These are phyloP conservation scores for Phytophthora pinifolia DNA, from an alignment of 352 stramenopile species.

Conservation along the genomic window DNA sequence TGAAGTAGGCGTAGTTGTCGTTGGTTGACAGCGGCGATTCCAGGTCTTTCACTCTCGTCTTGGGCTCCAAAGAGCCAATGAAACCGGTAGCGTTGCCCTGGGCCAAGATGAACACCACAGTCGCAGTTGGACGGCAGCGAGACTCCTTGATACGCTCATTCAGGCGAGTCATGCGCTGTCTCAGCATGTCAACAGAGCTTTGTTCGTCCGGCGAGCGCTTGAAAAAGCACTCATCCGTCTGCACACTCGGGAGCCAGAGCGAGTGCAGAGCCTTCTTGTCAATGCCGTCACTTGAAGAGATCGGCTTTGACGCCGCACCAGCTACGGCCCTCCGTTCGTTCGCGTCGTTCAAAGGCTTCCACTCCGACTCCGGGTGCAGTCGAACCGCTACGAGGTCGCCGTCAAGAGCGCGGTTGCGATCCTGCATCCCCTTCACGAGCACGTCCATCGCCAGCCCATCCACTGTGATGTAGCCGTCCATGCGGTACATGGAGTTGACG, in stretches of 20 bases:
- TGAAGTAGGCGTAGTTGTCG: conserved; percentile 73
- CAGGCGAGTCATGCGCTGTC: conserved; percentile 27
- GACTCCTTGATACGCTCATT: conserved; percentile 34
- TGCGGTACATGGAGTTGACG: conserved; percentile 69
- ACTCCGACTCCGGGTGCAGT: conserved; percentile 52
- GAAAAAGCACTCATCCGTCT: conserved; percentile 39
- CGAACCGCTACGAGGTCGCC: conserved; percentile 78
- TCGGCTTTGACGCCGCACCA: conserved; percentile 8
- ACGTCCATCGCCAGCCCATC: conserved; percentile 76
- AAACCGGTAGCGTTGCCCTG: conserved; percentile 60
- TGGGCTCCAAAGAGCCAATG: conserved; percentile 61
- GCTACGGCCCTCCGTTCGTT: conserved; percentile 7
- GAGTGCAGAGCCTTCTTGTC: conserved; percentile 43
- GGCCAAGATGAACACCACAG: conserved; percentile 70
- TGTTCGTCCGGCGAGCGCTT: conserved; percentile 16
- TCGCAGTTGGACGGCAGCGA: conserved; percentile 52
- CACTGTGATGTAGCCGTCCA: conserved; percentile 80
- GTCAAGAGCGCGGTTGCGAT: conserved; percentile 79
- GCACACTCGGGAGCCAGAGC: conserved; percentile 47
- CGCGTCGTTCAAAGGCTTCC: conserved; percentile 46
- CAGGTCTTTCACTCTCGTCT: conserved; percentile 41
- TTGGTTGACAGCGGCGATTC: conserved; percentile 38
- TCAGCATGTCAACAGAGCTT: conserved; percentile 26
- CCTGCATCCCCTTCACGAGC: conserved; percentile 63
- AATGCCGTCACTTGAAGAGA: conserved; percentile 28